These are phyloP conservation scores for Chrysanthemum seticuspe DNA, from an alignment of 129 eudicot genomes.

Conservation along the genomic window DNA sequence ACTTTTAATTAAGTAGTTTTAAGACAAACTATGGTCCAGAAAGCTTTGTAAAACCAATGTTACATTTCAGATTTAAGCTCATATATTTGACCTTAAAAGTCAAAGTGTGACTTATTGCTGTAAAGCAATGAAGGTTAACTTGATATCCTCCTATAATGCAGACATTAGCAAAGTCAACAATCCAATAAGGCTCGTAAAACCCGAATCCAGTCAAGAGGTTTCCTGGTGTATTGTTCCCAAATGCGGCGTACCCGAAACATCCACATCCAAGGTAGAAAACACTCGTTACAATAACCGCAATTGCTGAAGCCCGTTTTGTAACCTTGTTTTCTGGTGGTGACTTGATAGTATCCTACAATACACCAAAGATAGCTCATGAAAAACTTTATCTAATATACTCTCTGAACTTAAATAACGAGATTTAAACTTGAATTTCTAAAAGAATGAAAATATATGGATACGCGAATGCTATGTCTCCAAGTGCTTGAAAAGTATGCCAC, in stretches of 20 bases:
- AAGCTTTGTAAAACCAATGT: not conserved
- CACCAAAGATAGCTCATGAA: not conserved
- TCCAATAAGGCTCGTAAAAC: conserved; percentile 80
- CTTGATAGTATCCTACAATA: conserved; percentile 61
- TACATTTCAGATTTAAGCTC: not conserved
- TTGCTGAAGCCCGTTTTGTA: conserved; percentile 61
- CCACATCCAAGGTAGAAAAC: conserved; percentile 82
- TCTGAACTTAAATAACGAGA: not conserved
- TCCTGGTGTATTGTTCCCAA: conserved; percentile 74
- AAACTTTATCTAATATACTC: not conserved
- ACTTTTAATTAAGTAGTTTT: not conserved
- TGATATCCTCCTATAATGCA: conserved; percentile 86
- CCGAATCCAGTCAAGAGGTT: conserved; percentile 83
- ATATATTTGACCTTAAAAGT: conserved; percentile 10
- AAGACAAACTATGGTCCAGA: not conserved
- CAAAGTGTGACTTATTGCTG: conserved; percentile 10
- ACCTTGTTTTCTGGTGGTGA: conserved; percentile 65
- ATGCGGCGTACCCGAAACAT: conserved; percentile 85
- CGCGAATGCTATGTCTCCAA: conserved; percentile 87
- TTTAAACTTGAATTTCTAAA: conserved; percentile 76
- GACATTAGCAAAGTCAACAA: conserved; percentile 59
- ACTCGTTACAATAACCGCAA: conserved; percentile 49
- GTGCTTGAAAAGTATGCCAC: conserved; percentile 69
- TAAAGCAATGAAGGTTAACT: conserved; percentile 36
- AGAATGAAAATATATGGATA: conserved; percentile 68